Evolutionary conservation across 257 asterid species (phyloP), one percentile per base, ranked within the genome.

Genomic region (Anisodus acutangulus): DNA sequence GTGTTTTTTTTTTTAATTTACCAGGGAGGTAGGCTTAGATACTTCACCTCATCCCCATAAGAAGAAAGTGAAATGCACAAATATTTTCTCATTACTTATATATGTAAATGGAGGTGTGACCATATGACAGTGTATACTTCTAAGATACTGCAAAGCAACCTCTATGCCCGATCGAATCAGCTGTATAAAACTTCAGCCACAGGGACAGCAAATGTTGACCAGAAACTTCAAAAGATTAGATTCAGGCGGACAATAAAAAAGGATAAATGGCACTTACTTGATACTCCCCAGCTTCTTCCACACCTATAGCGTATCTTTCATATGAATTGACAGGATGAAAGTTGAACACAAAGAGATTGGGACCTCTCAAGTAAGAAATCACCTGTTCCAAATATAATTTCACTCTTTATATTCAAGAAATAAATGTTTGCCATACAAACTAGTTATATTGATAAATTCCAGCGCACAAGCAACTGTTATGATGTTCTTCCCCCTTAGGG

Each of bases 271-370:
- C 87, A 88, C 99, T 92, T 89, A 96, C 99, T 88, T 94, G 92
- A 90, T 94, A 94, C 80, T 96, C 98, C 88, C 99, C 99, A 84
- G 99, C 99, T 90, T 96, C 99, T 87, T 93, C 98, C 80, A 94
- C 99, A 60, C 99, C 98, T 74, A 96, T 69, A 78, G 85, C 86
- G 88, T 93, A 94, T 82, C 88, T 89, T 74, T 88, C 93, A 80
- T 94, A 90, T 83, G 98, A 91, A 84, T 90, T 89, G 60, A 87
- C 85, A 54, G 97, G 99, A 85, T 96, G 98, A 80, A 96, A 96
- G 89, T 94, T 96, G 94, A 93, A 92, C 86, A 94, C 86, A 64
- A 93, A 89, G 85, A 96, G 94, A 85, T 89, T 89, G 60, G 98
- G 97, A 35, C 99, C 99, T 85, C 99, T 88, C 81, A 89, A 87